Conservation (phyloP, 306 rosid genomes). For the Potentilla sterilis region DNA sequence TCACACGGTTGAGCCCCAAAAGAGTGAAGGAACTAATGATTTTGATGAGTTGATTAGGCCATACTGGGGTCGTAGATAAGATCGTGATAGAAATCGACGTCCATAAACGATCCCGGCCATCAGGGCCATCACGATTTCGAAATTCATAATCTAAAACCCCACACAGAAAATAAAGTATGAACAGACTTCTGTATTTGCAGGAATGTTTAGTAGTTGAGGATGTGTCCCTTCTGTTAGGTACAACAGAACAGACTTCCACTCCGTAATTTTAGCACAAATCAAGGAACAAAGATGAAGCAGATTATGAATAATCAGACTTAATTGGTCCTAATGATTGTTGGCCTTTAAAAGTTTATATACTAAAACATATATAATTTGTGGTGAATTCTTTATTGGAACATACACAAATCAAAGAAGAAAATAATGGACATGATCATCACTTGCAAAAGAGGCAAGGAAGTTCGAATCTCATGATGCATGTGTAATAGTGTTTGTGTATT, state of each 20-base stretch:
- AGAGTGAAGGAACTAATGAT: background rate
- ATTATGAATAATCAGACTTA: background rate
- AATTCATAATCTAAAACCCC: background rate
- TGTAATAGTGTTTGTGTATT: background rate
- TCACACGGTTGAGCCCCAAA: background rate
- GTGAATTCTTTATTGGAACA: background rate
- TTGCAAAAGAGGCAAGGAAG: background rate
- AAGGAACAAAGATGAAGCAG: constrained; percentile 3
- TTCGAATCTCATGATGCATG: background rate
- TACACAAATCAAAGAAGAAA: background rate
- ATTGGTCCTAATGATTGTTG: background rate
- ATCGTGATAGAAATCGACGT: constrained; percentile 12
- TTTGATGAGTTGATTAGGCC: background rate
- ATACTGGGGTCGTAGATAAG: background rate
- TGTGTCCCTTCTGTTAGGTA: constrained; percentile 9
- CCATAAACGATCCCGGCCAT: constrained; percentile 20
- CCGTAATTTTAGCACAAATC: constrained; percentile 7
- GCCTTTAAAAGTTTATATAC: background rate
- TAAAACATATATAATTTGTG: background rate
- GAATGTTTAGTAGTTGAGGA: background rate
- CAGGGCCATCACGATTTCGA: constrained; percentile 6
- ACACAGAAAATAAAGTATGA: background rate
- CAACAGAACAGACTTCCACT: constrained; percentile 3
- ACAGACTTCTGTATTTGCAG: background rate
- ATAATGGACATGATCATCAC: background rate